Conservation (phyloP, 2,329 filamentous ascomycete genomes). For the Didymella keratinophila region DNA sequence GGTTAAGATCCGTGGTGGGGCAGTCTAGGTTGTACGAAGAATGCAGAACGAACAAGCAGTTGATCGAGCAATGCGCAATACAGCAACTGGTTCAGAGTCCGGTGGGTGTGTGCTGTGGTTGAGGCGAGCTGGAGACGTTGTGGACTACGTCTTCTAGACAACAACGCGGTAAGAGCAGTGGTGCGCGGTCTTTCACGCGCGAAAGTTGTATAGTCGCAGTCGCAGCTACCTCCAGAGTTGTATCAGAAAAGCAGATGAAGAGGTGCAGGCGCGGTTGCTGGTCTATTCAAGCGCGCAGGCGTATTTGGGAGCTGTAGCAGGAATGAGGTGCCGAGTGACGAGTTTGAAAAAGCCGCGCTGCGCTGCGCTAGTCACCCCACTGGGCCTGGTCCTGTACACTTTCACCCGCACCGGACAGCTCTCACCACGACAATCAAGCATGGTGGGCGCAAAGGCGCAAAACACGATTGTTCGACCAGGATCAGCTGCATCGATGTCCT, state of each 20-base stretch:
- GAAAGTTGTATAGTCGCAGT: constrained; percentile 29
- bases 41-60: constrained; percentile 34
- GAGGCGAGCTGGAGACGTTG: constrained; percentile 29
- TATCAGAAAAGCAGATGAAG: constrained; percentile 33
- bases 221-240: constrained; percentile 32
- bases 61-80: constrained; percentile 29
- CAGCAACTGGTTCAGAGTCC: constrained; percentile 28
- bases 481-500: not conserved
- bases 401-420: not conserved
- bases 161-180: constrained; percentile 30
- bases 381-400: constrained; percentile 22
- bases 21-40: constrained; percentile 41
- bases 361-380: constrained; percentile 19
- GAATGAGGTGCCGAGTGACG: constrained; percentile 18
- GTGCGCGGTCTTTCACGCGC: constrained; percentile 33
- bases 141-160: constrained; percentile 33
- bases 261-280: constrained; percentile 26
- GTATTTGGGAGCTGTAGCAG: constrained; percentile 24
- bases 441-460: not conserved
- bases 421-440: not conserved
- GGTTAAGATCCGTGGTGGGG: constrained; percentile 31
- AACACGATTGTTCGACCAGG: not conserved
- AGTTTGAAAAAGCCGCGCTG: constrained; percentile 23
- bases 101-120: constrained; percentile 30
- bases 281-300: constrained; percentile 35